phyloP scores from a whole-genome alignment of 257 asterid species.

The Scutellaria barbata region DNA sequence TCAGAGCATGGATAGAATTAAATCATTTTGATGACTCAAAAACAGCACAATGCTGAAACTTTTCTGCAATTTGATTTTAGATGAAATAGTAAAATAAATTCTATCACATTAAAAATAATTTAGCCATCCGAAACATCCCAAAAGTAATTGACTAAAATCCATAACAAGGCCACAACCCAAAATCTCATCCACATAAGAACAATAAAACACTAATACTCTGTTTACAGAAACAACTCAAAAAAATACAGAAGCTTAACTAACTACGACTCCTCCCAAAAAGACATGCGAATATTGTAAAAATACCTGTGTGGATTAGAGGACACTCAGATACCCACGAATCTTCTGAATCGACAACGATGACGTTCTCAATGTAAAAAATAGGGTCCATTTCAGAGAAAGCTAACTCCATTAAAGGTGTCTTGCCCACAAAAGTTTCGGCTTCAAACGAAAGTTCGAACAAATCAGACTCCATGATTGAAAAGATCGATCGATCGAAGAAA shows the following conservation, averaged over 20 bases:
- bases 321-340: too few relatives aligned
- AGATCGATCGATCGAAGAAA: too few relatives aligned
- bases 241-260: neutral
- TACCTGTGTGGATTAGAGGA: too few relatives aligned
- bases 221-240: neutral
- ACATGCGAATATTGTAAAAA: too few relatives aligned
- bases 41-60: neutral
- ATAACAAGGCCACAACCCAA: neutral
- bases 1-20: neutral
- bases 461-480: too few relatives aligned
- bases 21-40: constrained; percentile 9
- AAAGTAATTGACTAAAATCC: constrained; percentile 3
- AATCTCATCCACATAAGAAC: neutral
- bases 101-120: neutral
- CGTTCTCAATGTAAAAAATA: too few relatives aligned
- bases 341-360: too few relatives aligned
- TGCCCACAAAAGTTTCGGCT: too few relatives aligned
- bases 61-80: neutral
- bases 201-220: neutral
- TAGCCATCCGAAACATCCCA: neutral
- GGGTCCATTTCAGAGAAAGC: too few relatives aligned
- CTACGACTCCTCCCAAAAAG: neutral
- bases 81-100: neutral
- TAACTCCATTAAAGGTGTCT: too few relatives aligned
- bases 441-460: too few relatives aligned